These are phyloP conservation scores for Limonium bicolor DNA, from an alignment of 148 eudicot genomes.

Conservation along the genomic window DNA sequence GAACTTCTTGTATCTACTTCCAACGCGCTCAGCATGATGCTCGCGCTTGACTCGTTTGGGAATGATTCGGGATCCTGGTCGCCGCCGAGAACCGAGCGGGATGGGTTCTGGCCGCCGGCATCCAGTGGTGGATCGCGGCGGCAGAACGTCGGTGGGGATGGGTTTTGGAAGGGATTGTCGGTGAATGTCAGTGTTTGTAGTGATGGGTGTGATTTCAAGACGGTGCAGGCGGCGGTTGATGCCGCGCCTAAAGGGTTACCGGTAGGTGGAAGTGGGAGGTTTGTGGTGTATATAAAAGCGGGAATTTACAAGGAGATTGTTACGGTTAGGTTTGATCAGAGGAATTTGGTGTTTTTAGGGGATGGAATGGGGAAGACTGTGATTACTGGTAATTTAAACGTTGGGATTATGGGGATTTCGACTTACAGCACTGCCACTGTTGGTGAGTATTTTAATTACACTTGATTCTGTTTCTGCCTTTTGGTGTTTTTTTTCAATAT, in stretches of 20 bases:
- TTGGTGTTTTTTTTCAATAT: background rate
- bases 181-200: conserved; percentile 50
- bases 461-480: too few relatives aligned
- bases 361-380: conserved; percentile 82
- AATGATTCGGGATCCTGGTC: conserved; percentile 30
- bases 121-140: conserved; percentile 9
- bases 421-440: conserved; percentile 73
- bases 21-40: conserved; percentile 46
- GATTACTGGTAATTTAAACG: conserved; percentile 48
- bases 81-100: conserved; percentile 53
- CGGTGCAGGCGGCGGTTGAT: conserved; percentile 66
- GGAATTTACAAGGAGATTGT: conserved; percentile 80
- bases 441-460: conserved; percentile 26
- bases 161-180: conserved; percentile 17
- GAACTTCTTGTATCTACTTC: conserved; percentile 29
- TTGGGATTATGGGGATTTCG: conserved; percentile 39
- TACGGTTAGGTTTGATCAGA: conserved; percentile 50
- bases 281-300: conserved; percentile 44
- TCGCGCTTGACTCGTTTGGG: conserved; percentile 34
- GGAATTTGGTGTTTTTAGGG: conserved; percentile 67
- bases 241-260: conserved; percentile 28
- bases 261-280: conserved; percentile 17
- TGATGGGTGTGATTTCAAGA: conserved; percentile 24
- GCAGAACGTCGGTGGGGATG: conserved; percentile 10
- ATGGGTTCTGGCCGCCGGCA: conserved; percentile 57